Evolutionary conservation across 495 filamentous ascomycete genomes (phyloP), one percentile per base, ranked within the genome.

Genomic region (Jackrogersella multiformis): DNA sequence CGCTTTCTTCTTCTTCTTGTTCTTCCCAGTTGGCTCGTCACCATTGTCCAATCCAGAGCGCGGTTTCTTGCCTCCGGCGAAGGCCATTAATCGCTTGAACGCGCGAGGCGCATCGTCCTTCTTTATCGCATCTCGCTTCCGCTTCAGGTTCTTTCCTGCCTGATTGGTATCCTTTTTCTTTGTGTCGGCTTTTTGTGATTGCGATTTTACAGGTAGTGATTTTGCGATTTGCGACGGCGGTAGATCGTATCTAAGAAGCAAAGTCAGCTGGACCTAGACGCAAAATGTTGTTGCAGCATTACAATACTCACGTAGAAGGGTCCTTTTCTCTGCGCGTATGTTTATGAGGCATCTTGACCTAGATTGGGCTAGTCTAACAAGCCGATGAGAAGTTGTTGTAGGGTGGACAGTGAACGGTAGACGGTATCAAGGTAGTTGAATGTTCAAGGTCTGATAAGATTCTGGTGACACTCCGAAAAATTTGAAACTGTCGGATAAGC

Each of bases 71-170:
- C 88, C 85, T 23, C 76, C 75, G 62, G 87, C 79, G 73, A 85
- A 86, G 13, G 88, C 85, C 89, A 98, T 93, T 59, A 97, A 75
- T 3, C 91, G 88, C 28, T 85, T 83, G 79, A 98, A 98, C 5
- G 90, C 92, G 46, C 89, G 89, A 5, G 94, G 94, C 5, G 90
- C 93, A 76, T 98, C 94, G 73, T 96, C 88, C 36, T 84, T 79
- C 16, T 74, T 70, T 41, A 79, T 80, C 41, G 68, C 68, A 56
- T 81, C 80, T 58, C 80, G 80, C 61, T 82, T 81, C 60, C 84
- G 79, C 60, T 82, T 81, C 59, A 81, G 81, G 56, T 80, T 80
- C 39, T 77, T 74, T 23, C 48, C 53, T 34, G 52, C 55, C 35
- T 75, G 73, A 20, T 52, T 67, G n/a, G 74, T 56, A 54, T 44